Evolutionary conservation across 2,329 filamentous ascomycete genomes (phyloP), one percentile per base, ranked within the genome.

Genomic region (Emydomyces testavorans): DNA sequence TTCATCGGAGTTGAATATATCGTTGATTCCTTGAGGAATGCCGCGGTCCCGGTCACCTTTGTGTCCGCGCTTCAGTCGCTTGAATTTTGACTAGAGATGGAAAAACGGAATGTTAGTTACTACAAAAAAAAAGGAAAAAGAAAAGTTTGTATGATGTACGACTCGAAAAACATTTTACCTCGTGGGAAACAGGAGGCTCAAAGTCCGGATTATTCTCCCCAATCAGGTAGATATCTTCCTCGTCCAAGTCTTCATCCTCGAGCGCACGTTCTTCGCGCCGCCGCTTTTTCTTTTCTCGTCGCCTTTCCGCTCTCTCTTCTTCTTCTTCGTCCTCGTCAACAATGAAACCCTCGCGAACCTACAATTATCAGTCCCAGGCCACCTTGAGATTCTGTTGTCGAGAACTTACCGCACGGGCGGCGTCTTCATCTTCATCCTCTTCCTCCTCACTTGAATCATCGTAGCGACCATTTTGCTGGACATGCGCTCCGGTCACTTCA

Each of bases 1-100:
- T 53, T 96, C 90, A 46, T 95, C 90, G 56, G 94, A 90, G 29
- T 86, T 89, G 65, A 98, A 98, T 56, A 98, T 96, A 57, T 95
- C 83, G 56, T 88, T 83, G 13, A 96, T 78, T 20, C 83, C 87
- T 52, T 83, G 82, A 34, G 80, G 75, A 54, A 81, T 75, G 56
- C 71, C 72, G 21, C 72, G 72, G 18, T 71, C 64, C 45, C 79
- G 76, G 42, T 87, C 77, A 48, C 77, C 79, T 53, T 87, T 82
- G 54, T 83, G 86, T 47, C 92, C 90, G 55, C 87, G 85, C 73
- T 96, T 98, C 48, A 98, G 78, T 34, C 92, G 85, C 69, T 98
- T 98, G 74, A 93, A 94, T 63, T 94, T 93, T 56, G 83, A 82
- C 43, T 48, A 35, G n/a, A 38, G 29, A 18, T 32, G 45, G 35